Evolutionary conservation across 1,284 basidiomycete species (phyloP), one percentile per base, ranked within the genome.

Genomic region (Gomphus bonarii): DNA sequence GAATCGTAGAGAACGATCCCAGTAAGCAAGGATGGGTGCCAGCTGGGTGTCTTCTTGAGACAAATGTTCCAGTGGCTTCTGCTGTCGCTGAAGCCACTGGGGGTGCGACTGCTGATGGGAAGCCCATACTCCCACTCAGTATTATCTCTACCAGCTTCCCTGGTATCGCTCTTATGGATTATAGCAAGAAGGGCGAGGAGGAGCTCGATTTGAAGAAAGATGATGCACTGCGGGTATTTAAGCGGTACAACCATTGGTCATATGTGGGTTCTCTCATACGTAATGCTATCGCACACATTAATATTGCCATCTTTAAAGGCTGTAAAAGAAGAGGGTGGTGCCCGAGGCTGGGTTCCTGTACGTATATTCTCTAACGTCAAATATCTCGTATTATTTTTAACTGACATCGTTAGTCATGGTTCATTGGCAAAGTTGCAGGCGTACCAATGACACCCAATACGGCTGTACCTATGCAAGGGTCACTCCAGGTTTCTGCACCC

Each of bases 191-290:
- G 65, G 90, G 90, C 9, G 87, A 90, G 7, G 93, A 95, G 64
- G 93, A 97, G 69, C 72, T 97, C 62, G 83, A 88, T 62, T 72
- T 98, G 43, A 77, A 77, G 56, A 95, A 94, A 68, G 92, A 92
- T 63, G 91, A 97, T 66, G 75, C 80, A 18, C 67, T 99, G 60
- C 77, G 92, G 60, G 95, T 99, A 49, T 97, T 97, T 75, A 99
- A 97, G 75, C 82, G 91, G 65, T 98, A 97, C 70, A 97, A 97
- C 63, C 91, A 95, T 73, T 97, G 94, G 92, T 92, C 87, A 70
- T 94, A 93, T 71, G 85, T 87, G 63, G 59, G 81, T 74, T 50
- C 61, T 43, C 22, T 47, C 25, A 50, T 30, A 14, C 58, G 31
- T 44, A 55, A 4, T 55, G 50, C 52, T 50, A 44, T 62, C 57